These are phyloP conservation scores for Pachysandra terminalis DNA, from an alignment of 164 flowering plant species.

Conservation along the genomic window DNA sequence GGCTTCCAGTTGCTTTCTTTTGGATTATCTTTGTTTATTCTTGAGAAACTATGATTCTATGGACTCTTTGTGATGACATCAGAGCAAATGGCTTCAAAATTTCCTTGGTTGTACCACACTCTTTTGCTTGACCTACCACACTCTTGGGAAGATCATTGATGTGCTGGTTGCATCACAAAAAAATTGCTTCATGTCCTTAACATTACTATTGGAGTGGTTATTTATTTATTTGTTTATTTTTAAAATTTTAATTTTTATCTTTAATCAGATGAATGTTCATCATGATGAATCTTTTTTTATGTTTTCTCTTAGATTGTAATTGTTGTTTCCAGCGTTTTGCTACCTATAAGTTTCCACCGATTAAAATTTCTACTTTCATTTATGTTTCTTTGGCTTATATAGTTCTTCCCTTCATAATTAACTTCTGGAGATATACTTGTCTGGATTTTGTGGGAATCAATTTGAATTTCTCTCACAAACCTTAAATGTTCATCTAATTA, in stretches of 20 bases:
- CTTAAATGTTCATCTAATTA: not conserved
- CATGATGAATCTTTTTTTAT: not conserved
- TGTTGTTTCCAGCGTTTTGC: slow-evolving; percentile 3
- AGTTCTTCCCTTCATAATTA: too few species aligned
- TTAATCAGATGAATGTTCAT: not conserved
- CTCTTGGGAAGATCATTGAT: not conserved
- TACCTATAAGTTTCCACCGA: too few species aligned
- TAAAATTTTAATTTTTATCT: not conserved
- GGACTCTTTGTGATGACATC: not conserved
- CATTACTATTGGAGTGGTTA: too few species aligned
- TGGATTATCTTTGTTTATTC: not conserved
- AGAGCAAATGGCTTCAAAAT: not conserved
- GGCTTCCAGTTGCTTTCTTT: not conserved
- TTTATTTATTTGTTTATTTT: too few species aligned
- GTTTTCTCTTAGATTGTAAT: not conserved
- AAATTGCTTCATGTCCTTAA: not conserved
- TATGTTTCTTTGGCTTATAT: too few species aligned
- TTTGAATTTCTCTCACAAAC: not conserved
- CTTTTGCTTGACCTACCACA: not conserved
- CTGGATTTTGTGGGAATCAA: too few species aligned
- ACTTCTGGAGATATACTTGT: too few species aligned
- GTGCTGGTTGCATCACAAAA: not conserved
- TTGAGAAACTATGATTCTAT: not conserved
- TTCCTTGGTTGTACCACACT: not conserved
- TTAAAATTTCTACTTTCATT: too few species aligned